Percentiles rank a stretch among this genome's conserved stretches.
Conservation (phyloP, 202 grass and related monocot species). For the Zizania palustris region DNA sequence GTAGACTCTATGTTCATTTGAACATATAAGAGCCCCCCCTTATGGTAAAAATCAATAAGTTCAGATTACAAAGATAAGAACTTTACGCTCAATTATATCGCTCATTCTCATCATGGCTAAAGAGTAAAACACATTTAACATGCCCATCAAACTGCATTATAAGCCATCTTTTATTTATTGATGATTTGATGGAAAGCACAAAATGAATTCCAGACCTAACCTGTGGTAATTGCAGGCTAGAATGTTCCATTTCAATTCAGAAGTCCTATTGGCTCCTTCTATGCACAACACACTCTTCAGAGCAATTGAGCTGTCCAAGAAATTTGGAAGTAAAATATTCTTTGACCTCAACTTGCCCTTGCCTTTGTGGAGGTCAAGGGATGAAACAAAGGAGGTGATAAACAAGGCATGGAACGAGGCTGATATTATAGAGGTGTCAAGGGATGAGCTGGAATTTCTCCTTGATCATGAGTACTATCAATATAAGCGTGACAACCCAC, state of each 20-base stretch:
- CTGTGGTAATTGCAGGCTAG: conserved; percentile 53
- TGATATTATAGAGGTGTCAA: conserved; percentile 79
- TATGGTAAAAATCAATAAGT: too few species aligned
- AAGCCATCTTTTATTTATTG: conserved; percentile 26
- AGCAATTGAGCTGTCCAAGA: conserved; percentile 75
- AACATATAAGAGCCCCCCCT: too few species aligned
- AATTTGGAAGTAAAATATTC: conserved; percentile 68
- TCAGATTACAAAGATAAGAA: neutral
- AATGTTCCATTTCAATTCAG: conserved; percentile 95
- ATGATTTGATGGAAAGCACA: neutral
- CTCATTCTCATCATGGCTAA: too few species aligned
- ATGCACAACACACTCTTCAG: conserved; percentile 78
- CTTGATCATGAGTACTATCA: conserved; percentile 75
- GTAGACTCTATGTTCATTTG: too few species aligned
- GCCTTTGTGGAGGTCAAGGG: conserved; percentile 74
- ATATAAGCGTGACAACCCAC: conserved; percentile 66
- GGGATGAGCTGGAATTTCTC: conserved; percentile 80
- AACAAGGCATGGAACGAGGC: conserved; percentile 70
- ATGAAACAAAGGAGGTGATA: conserved; percentile 73
- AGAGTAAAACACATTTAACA: neutral
- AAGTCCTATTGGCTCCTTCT: conserved; percentile 61
- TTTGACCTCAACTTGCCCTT: conserved; percentile 92
- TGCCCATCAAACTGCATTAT: conserved; percentile 7
- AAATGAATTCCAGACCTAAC: conserved; percentile 34
- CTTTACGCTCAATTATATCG: too few species aligned